phyloP scores from a whole-genome alignment of 2,329 filamentous ascomycete species.

The Xylogone sp. region DNA sequence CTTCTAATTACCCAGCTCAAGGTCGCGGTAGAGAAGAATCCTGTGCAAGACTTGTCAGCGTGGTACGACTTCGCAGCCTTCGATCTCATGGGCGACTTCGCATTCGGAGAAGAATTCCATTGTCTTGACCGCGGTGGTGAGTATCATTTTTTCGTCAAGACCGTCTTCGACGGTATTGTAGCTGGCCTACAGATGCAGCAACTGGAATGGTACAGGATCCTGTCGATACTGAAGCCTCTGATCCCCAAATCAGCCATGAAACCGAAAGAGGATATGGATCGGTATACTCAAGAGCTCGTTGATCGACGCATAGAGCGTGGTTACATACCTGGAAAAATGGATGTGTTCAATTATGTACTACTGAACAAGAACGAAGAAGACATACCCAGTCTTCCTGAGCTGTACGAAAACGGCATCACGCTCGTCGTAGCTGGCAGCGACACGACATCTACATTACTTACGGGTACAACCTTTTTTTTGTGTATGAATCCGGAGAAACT shows the following conservation, averaged over 20 bases:
- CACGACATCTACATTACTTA: constrained; percentile 5
- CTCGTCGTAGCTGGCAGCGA: constrained; percentile 10
- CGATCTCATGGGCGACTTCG: constrained; percentile 37
- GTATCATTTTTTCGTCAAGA: neutral
- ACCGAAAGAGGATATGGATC: neutral
- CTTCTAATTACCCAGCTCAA: constrained; percentile 1
- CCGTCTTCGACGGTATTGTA: neutral
- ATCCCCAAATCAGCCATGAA: neutral
- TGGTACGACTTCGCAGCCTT: constrained; percentile 34
- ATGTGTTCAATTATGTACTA: neutral
- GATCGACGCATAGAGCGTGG: neutral
- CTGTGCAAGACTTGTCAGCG: constrained; percentile 22
- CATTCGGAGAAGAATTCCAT: constrained; percentile 38
- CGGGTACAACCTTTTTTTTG: constrained; percentile 4
- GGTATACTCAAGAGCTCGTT: neutral
- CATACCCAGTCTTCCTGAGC: neutral
- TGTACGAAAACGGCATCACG: constrained; percentile 1
- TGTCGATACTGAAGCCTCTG: neutral
- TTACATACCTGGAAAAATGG: neutral
- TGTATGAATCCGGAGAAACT: constrained; percentile 4
- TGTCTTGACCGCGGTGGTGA: constrained; percentile 18
- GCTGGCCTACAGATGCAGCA: neutral
- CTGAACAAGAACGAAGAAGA: neutral
- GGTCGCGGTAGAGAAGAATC: constrained; percentile 1
- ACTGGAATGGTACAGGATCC: neutral